phyloP scores from a whole-genome alignment of 1,284 basidiomycete genomes.

The Chalciporus piperatoides region DNA sequence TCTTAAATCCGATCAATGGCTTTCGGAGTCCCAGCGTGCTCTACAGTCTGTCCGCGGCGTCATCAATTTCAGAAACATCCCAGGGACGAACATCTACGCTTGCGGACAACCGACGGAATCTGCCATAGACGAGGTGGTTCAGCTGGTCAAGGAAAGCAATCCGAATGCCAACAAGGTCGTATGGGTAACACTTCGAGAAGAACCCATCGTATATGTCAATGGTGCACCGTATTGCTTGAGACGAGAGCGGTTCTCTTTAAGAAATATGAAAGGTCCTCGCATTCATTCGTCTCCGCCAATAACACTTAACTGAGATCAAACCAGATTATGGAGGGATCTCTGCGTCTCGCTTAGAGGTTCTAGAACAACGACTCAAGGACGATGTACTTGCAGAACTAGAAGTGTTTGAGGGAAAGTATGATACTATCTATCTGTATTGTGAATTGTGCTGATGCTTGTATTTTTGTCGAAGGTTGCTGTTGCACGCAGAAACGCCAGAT shows the following conservation, averaged over 20 bases:
- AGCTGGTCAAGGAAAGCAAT: constrained; percentile 60
- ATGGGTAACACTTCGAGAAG: constrained; percentile 93
- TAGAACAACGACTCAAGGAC: constrained; percentile 89
- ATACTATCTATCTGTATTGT: not conserved
- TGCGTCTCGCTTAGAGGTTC: constrained; percentile 76
- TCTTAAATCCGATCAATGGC: constrained; percentile 91
- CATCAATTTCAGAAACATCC: constrained; percentile 90
- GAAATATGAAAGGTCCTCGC: constrained; percentile 78
- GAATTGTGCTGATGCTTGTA: constrained; percentile 1
- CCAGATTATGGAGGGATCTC: constrained; percentile 92
- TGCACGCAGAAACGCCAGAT: constrained; percentile 88
- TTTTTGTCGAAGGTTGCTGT: constrained; percentile 49
- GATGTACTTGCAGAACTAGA: constrained; percentile 86
- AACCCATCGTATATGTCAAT: constrained; percentile 94
- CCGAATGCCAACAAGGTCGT: constrained; percentile 64
- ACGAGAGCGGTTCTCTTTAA: constrained; percentile 73
- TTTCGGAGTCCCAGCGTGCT: constrained; percentile 62
- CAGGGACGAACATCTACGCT: constrained; percentile 83
- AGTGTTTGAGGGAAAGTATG: constrained; percentile 77
- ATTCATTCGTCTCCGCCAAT: constrained; percentile 1
- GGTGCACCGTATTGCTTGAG: constrained; percentile 79
- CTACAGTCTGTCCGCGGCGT: constrained; percentile 81
- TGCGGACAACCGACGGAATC: constrained; percentile 91
- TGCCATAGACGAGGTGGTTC: constrained; percentile 84
- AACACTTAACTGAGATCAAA: constrained; percentile 4